Evolutionary conservation across 1,284 basidiomycete genomes (phyloP), one percentile per base, ranked within the genome.

Genomic region (Irpex sp.): DNA sequence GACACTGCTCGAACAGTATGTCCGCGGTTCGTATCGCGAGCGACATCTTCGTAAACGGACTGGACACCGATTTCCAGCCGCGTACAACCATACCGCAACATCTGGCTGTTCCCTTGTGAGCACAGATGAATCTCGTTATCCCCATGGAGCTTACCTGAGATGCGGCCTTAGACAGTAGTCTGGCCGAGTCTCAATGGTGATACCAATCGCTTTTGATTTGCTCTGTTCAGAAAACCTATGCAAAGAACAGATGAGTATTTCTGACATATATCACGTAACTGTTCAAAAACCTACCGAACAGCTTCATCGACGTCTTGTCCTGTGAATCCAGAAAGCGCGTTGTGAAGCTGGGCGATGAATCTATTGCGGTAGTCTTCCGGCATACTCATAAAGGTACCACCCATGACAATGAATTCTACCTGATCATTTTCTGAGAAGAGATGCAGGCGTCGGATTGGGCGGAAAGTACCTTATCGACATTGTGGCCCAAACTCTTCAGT

Each of bases 391-490:
- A 99, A 99, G 3, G 97, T 99, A 55, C 97, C 97, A 38, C 97
- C 97, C 97, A 99, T 99, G 70, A 99, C 84, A 68, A 99, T 99
- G 74, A 98, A 98, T 75, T 99, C 97, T 57, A 99, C 92, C 92
- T 94, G 67, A 37, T 26, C 31, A 36, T 49, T 67, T 3, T 65
- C 56, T 49, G 15, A 26, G 54, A 13, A 37, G 34, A 7, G 47
- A 21, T 9, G 9, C 54, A 65, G 15, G 7, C 17, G 9, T 44
- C 5, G n/a, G 15, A n/a, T 51, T 17, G 19, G 49, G 8, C 19
- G 8, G n/a, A 40, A 36, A 76, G 60, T 62, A 91, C 95, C 85
- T 99, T 99, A 79, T 99, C 97, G 1, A 98, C 97, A 70, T 85
- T 96, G 77, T 99, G 97, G 1, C 97, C 97, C 13, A 99, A 79